Evolutionary conservation across 805 yeast genomes (phyloP).

Genomic region (Barnettozyma salicaria): DNA sequence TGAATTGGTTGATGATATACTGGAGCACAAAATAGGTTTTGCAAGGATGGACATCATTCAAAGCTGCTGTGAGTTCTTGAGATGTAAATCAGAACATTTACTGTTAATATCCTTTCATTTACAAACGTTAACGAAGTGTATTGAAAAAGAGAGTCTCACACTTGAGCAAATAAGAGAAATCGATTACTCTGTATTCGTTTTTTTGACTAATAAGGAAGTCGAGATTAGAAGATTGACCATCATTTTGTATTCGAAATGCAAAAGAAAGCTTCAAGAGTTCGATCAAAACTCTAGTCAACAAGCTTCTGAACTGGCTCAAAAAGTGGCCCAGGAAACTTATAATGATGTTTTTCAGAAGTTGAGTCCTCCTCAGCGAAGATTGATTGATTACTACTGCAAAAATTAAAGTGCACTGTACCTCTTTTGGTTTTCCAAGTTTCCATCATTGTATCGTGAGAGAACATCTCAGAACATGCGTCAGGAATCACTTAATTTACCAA

Average conservation of each 20-base stretch:
- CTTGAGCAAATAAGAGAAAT: constrained; percentile 19
- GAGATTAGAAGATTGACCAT: constrained; percentile 26
- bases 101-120: constrained; percentile 18
- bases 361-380: constrained; percentile 37
- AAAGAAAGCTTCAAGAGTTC: constrained; percentile 17
- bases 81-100: not conserved
- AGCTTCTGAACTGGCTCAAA: constrained; percentile 10
- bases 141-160: constrained; percentile 15
- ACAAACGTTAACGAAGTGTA: constrained; percentile 17
- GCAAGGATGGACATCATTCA: constrained; percentile 12
- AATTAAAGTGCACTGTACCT: constrained; percentile 11
- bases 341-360: constrained; percentile 33
- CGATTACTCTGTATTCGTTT: constrained; percentile 16
- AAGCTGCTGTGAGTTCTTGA: constrained; percentile 14
- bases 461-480: no score
- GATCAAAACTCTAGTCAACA: constrained; percentile 17
- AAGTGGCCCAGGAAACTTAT: constrained; percentile 22
- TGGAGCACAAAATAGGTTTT: constrained; percentile 8
- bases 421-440: no score
- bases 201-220: constrained; percentile 20
- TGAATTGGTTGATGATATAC: constrained; percentile 22
- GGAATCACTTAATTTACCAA: no score
- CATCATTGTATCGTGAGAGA: no score
- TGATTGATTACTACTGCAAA: constrained; percentile 40
- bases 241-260: constrained; percentile 24